Evolutionary conservation across 2,329 filamentous ascomycete genomes (phyloP).

Genomic region (Fusarium musae): DNA sequence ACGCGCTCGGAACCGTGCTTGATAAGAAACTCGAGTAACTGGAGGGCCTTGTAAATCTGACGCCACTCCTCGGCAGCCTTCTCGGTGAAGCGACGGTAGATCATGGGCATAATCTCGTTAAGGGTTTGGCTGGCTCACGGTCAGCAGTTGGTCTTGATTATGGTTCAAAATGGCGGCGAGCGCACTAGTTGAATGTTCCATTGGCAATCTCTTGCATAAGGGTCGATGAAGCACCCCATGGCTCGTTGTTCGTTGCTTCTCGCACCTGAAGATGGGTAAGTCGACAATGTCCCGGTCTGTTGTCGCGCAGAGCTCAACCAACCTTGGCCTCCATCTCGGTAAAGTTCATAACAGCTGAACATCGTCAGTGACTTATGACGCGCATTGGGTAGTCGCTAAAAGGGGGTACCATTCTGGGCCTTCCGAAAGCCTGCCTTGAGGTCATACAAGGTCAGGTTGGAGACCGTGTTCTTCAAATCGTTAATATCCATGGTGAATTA

Average conservation of each 20-base stretch:
- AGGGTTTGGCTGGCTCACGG: constrained; percentile 78
- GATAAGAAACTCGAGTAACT: constrained; percentile 95
- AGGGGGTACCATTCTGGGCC: constrained; percentile 86
- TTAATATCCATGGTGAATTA: constrained; percentile 79
- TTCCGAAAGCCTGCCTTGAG: constrained; percentile 94
- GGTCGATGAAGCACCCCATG: constrained; percentile 88
- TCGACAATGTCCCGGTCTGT: constrained; percentile 4
- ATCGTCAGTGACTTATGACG: constrained; percentile 45
- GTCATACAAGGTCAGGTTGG: constrained; percentile 93
- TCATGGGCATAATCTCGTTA: constrained; percentile 99
- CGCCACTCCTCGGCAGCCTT: constrained; percentile 98
- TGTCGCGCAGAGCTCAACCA: constrained; percentile 29
- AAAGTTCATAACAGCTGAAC: constrained; percentile 94
- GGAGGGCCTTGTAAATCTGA: constrained; percentile 98
- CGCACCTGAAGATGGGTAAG: constrained; percentile 71
- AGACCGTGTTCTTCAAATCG: constrained; percentile 85
- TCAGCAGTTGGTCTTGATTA: constrained; percentile 27
- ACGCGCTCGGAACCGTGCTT: constrained; percentile 98
- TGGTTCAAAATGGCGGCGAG: constrained; percentile 55
- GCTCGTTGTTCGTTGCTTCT: constrained; percentile 99
- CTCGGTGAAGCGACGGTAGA: constrained; percentile 98
- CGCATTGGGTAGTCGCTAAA: constrained; percentile 12
- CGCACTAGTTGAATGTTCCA: constrained; percentile 97
- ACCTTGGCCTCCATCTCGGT: constrained; percentile 89
- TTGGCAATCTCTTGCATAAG: constrained; percentile 98